These are phyloP conservation scores for Mycena albidolilacea DNA, from an alignment of 768 basidiomycete genomes.

Conservation along the genomic window DNA sequence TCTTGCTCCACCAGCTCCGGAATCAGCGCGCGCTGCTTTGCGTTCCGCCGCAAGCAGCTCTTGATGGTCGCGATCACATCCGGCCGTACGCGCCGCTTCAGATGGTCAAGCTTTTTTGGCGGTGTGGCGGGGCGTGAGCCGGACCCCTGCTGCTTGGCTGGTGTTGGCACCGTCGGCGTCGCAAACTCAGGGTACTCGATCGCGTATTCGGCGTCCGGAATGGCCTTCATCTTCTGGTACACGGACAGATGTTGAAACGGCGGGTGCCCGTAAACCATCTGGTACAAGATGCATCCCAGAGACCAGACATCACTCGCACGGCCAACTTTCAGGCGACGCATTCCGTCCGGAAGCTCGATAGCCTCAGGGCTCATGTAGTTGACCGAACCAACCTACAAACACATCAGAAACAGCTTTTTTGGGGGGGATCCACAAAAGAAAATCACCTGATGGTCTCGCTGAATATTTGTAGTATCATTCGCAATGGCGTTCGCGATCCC, in stretches of 20 bases:
- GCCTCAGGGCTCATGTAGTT: slow-evolving; percentile 99
- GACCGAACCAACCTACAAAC: slow-evolving; percentile 88
- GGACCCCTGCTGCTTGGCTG: slow-evolving; percentile 47
- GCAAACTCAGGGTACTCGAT: slow-evolving; percentile 89
- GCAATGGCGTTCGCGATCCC: slow-evolving; percentile 99
- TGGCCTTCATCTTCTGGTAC: slow-evolving; percentile 93
- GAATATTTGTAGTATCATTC: slow-evolving; percentile 98
- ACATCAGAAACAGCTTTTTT: slow-evolving; percentile 10
- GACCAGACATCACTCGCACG: slow-evolving; percentile 98
- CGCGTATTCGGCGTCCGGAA: slow-evolving; percentile 80
- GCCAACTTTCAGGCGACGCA: slow-evolving; percentile 93
- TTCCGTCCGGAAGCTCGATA: slow-evolving; percentile 89
- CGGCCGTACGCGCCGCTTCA: slow-evolving; percentile 77
- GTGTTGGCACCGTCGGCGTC: slow-evolving; percentile 63
- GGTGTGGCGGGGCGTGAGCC: slow-evolving; percentile 52
- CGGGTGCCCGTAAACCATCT: slow-evolving; percentile 96
- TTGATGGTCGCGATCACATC: slow-evolving; percentile 89
- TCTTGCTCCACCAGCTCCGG: slow-evolving; percentile 87
- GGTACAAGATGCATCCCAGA: slow-evolving; percentile 96
- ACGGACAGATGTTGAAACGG: slow-evolving; percentile 91
- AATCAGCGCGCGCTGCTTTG: slow-evolving; percentile 90
- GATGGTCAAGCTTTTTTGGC: slow-evolving; percentile 74
- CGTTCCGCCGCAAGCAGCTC: slow-evolving; percentile 82
- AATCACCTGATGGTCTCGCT: slow-evolving; percentile 91
- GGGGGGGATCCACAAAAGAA: slow-evolving; percentile 27